phyloP scores from a whole-genome alignment of 257 asterid species.

The Rubia yunnanensis region DNA sequence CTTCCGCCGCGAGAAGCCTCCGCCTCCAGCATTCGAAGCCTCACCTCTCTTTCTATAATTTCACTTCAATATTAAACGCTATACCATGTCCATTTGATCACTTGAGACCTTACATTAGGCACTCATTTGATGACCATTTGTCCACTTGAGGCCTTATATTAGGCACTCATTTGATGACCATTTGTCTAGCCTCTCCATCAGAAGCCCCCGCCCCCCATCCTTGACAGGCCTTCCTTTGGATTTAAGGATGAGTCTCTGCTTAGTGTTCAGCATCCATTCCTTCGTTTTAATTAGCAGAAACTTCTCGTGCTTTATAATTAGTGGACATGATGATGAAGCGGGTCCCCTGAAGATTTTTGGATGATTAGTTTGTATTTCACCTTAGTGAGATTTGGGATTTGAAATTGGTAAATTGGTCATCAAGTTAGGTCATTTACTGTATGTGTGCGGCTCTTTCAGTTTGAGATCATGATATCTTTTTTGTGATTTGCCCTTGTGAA shows the following conservation, averaged over 20 bases:
- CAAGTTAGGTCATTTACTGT: not conserved
- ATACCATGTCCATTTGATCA: no score
- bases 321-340: not conserved
- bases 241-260: not conserved
- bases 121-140: no score
- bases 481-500: not conserved
- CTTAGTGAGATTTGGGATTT: not conserved
- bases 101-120: no score
- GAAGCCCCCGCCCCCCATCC: no score
- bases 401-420: not conserved
- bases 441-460: not conserved
- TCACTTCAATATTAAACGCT: no score
- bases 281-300: not conserved
- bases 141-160: no score
- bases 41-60: no score
- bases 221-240: no score
- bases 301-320: not conserved
- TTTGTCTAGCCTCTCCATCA: not conserved
- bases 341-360: not conserved
- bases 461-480: not conserved
- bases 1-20: no score
- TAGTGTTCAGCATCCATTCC: not conserved
- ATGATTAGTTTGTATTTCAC: not conserved
- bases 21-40: no score
- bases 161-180: no score